These are phyloP conservation scores for Exophiala bonariae DNA, from an alignment of 2,329 filamentous ascomycete species.

Conservation along the genomic window DNA sequence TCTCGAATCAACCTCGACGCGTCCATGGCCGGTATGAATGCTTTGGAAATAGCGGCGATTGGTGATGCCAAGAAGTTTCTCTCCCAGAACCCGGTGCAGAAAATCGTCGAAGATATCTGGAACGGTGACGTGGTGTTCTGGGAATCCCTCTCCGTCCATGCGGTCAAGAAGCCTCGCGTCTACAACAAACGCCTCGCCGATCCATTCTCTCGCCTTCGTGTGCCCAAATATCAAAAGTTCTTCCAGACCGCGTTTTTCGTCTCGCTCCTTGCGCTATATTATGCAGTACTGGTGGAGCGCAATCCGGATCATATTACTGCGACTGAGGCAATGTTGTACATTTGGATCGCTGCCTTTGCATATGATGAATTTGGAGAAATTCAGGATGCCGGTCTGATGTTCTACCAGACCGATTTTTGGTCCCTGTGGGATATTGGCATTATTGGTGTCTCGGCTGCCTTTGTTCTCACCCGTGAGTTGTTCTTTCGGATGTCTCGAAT, in stretches of 20 bases:
- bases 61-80: slow-evolving; percentile 82
- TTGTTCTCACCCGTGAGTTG: slow-evolving; percentile 68
- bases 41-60: slow-evolving; percentile 81
- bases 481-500: slow-evolving; percentile 5
- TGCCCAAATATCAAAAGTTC: slow-evolving; percentile 80
- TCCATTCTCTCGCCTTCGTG: slow-evolving; percentile 72
- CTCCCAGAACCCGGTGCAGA: slow-evolving; percentile 76
- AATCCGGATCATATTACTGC: slow-evolving; percentile 65
- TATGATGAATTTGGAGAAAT: slow-evolving; percentile 87
- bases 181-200: slow-evolving; percentile 70
- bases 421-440: slow-evolving; percentile 73
- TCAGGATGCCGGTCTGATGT: slow-evolving; percentile 80
- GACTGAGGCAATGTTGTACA: slow-evolving; percentile 71
- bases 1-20: slow-evolving; percentile 60
- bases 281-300: slow-evolving; percentile 76
- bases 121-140: slow-evolving; percentile 84
- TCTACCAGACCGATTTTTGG: slow-evolving; percentile 83
- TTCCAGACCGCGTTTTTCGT: slow-evolving; percentile 83
- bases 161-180: slow-evolving; percentile 72
- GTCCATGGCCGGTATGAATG: slow-evolving; percentile 77
- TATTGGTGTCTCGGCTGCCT: slow-evolving; percentile 70
- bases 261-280: slow-evolving; percentile 76
- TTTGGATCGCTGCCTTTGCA: slow-evolving; percentile 85
- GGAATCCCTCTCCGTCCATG: slow-evolving; percentile 72
- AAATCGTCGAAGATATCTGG: slow-evolving; percentile 82